Base-by-base conservation (phyloP, 1,284 basidiomycete genomes). In the Apiotrichum gracile region DNA sequence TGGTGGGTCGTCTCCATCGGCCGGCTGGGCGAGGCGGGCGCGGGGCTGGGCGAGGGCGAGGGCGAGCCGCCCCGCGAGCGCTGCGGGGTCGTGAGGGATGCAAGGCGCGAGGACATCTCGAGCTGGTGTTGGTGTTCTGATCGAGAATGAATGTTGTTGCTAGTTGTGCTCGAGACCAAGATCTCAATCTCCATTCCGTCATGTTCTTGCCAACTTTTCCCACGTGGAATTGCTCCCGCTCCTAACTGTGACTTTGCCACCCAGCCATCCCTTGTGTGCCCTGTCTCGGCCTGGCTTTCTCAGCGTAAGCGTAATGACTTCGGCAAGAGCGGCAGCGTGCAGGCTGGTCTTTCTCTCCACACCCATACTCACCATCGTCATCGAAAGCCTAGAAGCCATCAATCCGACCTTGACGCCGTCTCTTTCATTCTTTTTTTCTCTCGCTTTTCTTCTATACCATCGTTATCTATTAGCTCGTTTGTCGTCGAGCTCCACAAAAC, bases 31-130 rank as follows among this genome's bases (percentile, higher is more conserved):
- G 58, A 61, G 14, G 59, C 49, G 4, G 55, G 44, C 1, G 54
- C 55, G 0, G 66, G 63, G 3, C 59, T 66, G 2, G 73, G 74
- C 44, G 73, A 78, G 0, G 76, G 73, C 0, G 73, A 66, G 3
- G 82, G 77, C 57, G 60, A 58, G 33, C 54, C 48, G 35, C 54
- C 48, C 47, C 59, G 65, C 31, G 80, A 76, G 16, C 79, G 78
- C 8, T 81, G 77, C 4, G 82, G 79, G 4, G 80, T 62, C 8
- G 54, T 50, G 37, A 62, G 58, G n/a, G 57, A 55, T 8, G 55
- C 55, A 5, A 62, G 45, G 14, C 60, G 60, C 19, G 56, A 58
- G 55, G 53, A 53, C 33, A 17, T 24, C 10, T 27, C 17, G 29
- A 39, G 37, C 19, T 6, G n/a, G 37, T n/a, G 34, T 12, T 35